Percentiles rank a stretch among this genome's conserved stretches.
Evolutionary conservation across 495 filamentous ascomycete genomes (phyloP).

Genomic region (Stereocaulon alpinum): DNA sequence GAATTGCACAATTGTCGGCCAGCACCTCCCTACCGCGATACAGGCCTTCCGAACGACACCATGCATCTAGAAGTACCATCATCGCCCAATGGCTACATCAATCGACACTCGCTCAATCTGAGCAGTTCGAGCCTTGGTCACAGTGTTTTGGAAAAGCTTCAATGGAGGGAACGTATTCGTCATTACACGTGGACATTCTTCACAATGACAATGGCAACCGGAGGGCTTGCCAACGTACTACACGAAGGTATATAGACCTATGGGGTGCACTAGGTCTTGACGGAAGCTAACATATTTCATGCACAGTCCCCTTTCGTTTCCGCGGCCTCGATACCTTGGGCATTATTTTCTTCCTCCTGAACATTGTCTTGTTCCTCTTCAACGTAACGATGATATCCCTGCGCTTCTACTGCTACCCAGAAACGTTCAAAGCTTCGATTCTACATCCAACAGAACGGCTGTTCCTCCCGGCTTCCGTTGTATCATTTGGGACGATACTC

Average conservation of each 20-base stretch:
- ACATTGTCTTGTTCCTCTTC: slow-evolving; percentile 59
- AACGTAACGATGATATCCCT: slow-evolving; percentile 57
- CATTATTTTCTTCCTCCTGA: slow-evolving; percentile 63
- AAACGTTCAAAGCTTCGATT: slow-evolving; percentile 62
- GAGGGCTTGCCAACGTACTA: slow-evolving; percentile 71
- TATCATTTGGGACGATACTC: slow-evolving; percentile 63
- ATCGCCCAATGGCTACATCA: not conserved
- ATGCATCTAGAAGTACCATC: slow-evolving; percentile 6
- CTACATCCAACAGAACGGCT: slow-evolving; percentile 70
- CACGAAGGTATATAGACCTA: slow-evolving; percentile 44
- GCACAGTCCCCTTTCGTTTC: slow-evolving; percentile 57
- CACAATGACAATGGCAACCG: slow-evolving; percentile 72
- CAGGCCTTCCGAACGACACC: not conserved
- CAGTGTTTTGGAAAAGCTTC: slow-evolving; percentile 21
- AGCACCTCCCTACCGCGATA: not conserved
- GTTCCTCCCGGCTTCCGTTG: slow-evolving; percentile 65
- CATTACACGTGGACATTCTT: slow-evolving; percentile 61
- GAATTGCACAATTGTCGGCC: slow-evolving; percentile 16
- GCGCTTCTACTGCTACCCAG: slow-evolving; percentile 60
- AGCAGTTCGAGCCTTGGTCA: slow-evolving; percentile 13
- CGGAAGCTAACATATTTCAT: not conserved
- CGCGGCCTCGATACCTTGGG: slow-evolving; percentile 62
- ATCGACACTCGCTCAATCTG: slow-evolving; percentile 4
- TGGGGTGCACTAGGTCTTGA: not conserved
- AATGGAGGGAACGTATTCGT: slow-evolving; percentile 40